Percentiles rank a stretch among this genome's conserved stretches.
These are phyloP conservation scores for Cladophialophora carrionii DNA, from an alignment of 2,329 filamentous ascomycete species.

Conservation along the genomic window DNA sequence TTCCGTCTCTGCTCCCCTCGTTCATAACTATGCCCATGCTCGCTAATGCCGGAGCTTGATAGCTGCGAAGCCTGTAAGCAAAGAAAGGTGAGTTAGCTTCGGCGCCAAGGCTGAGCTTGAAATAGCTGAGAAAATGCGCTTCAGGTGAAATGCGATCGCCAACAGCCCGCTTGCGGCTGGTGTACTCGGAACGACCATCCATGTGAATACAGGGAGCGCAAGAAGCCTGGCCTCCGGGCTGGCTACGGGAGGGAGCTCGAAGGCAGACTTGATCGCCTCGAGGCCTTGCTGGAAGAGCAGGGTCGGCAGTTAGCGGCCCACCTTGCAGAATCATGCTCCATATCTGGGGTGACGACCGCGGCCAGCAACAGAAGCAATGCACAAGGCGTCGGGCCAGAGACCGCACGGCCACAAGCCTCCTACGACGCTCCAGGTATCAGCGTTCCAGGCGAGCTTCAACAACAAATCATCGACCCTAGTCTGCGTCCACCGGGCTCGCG, in stretches of 20 bases:
- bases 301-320: slow-evolving; percentile 36
- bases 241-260: slow-evolving; percentile 66
- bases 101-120: background rate
- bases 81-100: slow-evolving; percentile 46
- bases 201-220: slow-evolving; percentile 71
- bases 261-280: slow-evolving; percentile 59
- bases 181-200: slow-evolving; percentile 67
- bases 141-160: slow-evolving; percentile 47
- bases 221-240: slow-evolving; percentile 68
- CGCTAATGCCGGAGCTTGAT: slow-evolving; percentile 30
- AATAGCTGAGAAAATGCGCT: slow-evolving; percentile 13
- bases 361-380: slow-evolving; percentile 3
- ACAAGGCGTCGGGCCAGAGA: slow-evolving; percentile 14
- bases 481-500: slow-evolving; percentile 27
- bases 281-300: slow-evolving; percentile 46
- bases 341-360: slow-evolving; percentile 1
- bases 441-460: slow-evolving; percentile 26
- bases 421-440: slow-evolving; percentile 24
- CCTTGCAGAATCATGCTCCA: slow-evolving; percentile 33
- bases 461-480: slow-evolving; percentile 34
- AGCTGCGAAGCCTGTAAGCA: slow-evolving; percentile 53
- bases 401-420: slow-evolving; percentile 13
- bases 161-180: slow-evolving; percentile 69
- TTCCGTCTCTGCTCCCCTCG: slow-evolving; percentile 1
- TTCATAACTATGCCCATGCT: slow-evolving; percentile 14